Percentiles rank a stretch among this genome's conserved stretches.
Conservation (phyloP, 1,139 yeast species). For the Yamadazyma spencermartinsiae region DNA sequence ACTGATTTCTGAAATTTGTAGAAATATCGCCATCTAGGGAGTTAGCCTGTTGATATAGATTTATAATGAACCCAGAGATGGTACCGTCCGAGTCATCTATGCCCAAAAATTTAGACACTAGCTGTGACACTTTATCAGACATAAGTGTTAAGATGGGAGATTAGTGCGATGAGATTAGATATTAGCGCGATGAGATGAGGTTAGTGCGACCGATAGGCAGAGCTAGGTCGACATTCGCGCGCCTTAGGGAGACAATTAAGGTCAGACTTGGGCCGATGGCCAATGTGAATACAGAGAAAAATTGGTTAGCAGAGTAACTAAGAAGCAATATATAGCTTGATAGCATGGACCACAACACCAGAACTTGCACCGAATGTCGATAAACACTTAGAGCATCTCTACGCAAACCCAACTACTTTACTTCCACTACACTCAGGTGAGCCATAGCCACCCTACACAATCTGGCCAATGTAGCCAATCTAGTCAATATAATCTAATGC, state of each 20-base stretch:
- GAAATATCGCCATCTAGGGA: slow-evolving; percentile 18
- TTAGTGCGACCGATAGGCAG: not conserved
- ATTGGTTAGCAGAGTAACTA: no score
- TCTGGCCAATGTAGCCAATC: no score
- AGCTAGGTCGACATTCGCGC: not conserved
- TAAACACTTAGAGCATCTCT: no score
- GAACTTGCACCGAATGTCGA: no score
- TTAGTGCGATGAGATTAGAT: slow-evolving; percentile 1
- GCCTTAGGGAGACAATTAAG: not conserved
- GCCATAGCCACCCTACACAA: no score
- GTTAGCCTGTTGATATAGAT: slow-evolving; percentile 39
- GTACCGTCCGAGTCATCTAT: slow-evolving; percentile 41
- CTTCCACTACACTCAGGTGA: no score
- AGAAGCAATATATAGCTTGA: no score
- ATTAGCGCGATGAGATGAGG: slow-evolving; percentile 4
- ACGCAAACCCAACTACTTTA: no score
- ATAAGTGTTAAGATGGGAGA: not conserved
- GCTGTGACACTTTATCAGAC: slow-evolving; percentile 3
- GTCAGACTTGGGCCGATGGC: no score
- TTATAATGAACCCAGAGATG: slow-evolving; percentile 58
- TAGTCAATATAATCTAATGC: no score
- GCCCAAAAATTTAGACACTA: slow-evolving; percentile 8
- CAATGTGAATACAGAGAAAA: no score
- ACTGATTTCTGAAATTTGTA: slow-evolving; percentile 19
- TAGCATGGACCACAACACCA: no score